Evolutionary conservation across 2,329 filamentous ascomycete species (phyloP).

Genomic region (Fusarium vanettenii): DNA sequence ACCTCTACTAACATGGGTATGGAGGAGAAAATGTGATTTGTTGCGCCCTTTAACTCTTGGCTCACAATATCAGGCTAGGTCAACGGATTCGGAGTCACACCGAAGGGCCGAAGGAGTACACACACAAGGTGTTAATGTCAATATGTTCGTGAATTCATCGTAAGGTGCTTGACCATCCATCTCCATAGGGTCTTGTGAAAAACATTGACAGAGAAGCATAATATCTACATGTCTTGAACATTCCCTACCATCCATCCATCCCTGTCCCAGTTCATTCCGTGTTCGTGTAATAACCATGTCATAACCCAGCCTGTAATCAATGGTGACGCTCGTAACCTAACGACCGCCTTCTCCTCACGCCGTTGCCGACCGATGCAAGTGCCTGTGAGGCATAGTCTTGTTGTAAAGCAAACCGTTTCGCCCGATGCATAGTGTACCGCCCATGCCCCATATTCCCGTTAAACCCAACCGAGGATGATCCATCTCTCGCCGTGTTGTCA

Average conservation of each 20-base stretch:
- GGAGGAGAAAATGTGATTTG: neutral
- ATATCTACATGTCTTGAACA: slow-evolving; percentile 21
- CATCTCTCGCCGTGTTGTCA: slow-evolving; percentile 5
- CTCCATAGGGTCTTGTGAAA: neutral
- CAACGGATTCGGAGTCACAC: neutral
- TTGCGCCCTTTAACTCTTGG: neutral
- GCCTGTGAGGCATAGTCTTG: slow-evolving; percentile 37
- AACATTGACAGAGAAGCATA: slow-evolving; percentile 16
- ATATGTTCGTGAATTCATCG: slow-evolving; percentile 30
- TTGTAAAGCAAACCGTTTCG: slow-evolving; percentile 23
- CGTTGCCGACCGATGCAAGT: slow-evolving; percentile 30
- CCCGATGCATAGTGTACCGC: slow-evolving; percentile 19
- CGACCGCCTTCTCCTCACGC: slow-evolving; percentile 17
- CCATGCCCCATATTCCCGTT: slow-evolving; percentile 20
- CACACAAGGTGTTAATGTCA: neutral
- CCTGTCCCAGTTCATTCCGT: neutral
- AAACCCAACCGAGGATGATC: slow-evolving; percentile 24
- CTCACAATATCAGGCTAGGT: neutral
- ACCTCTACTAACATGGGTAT: slow-evolving; percentile 8
- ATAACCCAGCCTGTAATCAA: slow-evolving; percentile 11
- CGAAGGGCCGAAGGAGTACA: neutral
- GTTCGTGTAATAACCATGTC: neutral
- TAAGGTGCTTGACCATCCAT: slow-evolving; percentile 1
- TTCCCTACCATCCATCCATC: neutral
- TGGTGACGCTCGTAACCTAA: slow-evolving; percentile 12